Evolutionary conservation across 2,329 filamentous ascomycete species (phyloP), one percentile per base, ranked within the genome.

Genomic region (Alternaria atra): DNA sequence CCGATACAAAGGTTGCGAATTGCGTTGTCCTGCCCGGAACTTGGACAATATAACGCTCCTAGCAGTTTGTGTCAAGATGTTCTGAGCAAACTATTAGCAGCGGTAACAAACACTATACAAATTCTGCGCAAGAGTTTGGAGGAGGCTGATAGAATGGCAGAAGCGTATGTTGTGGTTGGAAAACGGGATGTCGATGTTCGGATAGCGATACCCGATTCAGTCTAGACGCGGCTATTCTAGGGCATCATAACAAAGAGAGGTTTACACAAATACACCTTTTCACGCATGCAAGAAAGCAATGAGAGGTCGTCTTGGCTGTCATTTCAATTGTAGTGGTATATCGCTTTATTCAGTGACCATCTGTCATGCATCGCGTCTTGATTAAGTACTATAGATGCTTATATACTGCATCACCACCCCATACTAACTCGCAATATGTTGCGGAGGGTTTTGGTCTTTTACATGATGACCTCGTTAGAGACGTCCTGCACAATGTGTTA

Each of bases 381-480:
- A 60, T 63, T 34, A 34, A 60, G 55, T 54, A 57, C 47, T 54
- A 57, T 39, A 52, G 34, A 58, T 55, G 29, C 54, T 29, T 34
- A 30, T 25, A 17, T 32, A 30, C 6, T 20, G 10, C 27, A 20
- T 23, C 32, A 35, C 25, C 29, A 40, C 35, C 32, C 34, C 25
- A 32, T n/a, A 32, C 44, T 6, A 39, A 46, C 27, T 46, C 20
- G 43, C 12, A 43, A 32, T 20, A 29, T 43, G 3, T 29, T 13
- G 32, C 27, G 30, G 12, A 17, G 6, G 12, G 5, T 17, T 39
- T 42, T 10, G 15, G 6, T 30, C 20, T 6, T 56, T 85, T 87
- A 97, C 94, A 97, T 97, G 79, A 97, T 97, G 75, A 97, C 92
- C 74, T 88, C 86, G 73, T 94, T 94, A 64, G 88, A 81, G 60